Conservation (phyloP, 495 filamentous ascomycete species). For the Pyronema domesticum region DNA sequence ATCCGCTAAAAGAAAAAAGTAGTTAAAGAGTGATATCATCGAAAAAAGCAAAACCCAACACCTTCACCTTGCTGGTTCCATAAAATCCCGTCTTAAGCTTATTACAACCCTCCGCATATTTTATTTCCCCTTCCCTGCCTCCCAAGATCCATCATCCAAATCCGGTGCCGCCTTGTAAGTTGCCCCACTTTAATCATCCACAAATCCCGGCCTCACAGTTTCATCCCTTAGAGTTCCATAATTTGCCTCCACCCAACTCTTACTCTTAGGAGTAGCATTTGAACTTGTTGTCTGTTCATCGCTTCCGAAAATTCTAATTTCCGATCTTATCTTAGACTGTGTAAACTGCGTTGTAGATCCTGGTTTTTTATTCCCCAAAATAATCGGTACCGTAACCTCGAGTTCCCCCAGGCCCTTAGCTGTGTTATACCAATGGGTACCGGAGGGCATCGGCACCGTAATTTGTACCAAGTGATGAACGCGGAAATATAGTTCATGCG, state of each 20-base stretch:
- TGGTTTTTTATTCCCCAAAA: slow-evolving; percentile 15
- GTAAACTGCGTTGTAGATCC: slow-evolving; percentile 10
- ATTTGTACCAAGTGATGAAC: slow-evolving; percentile 18
- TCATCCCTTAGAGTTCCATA: slow-evolving; percentile 22
- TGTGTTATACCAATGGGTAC: slow-evolving; percentile 8
- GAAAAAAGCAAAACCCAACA: too few species aligned
- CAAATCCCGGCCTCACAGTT: slow-evolving; percentile 15
- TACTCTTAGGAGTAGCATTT: slow-evolving; percentile 7
- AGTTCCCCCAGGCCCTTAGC: slow-evolving; percentile 18
- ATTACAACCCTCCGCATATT: too few species aligned
- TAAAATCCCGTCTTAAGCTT: too few species aligned
- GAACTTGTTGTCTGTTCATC: not conserved
- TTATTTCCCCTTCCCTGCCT: too few species aligned
- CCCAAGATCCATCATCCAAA: too few species aligned
- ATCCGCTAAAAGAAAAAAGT: too few species aligned
- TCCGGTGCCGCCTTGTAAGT: too few species aligned
- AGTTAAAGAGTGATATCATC: too few species aligned
- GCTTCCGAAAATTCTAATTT: slow-evolving; percentile 7
- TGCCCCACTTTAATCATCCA: slow-evolving; percentile 1
- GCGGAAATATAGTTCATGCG: slow-evolving; percentile 10
- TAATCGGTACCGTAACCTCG: slow-evolving; percentile 17
- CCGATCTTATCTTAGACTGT: slow-evolving; percentile 7
- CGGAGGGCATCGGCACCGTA: slow-evolving; percentile 10
- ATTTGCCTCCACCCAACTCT: slow-evolving; percentile 9
- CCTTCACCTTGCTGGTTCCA: too few species aligned